These are phyloP conservation scores for Plasmodium malariae DNA, from an alignment of 169 alveolate genomes.

Conservation along the genomic window DNA sequence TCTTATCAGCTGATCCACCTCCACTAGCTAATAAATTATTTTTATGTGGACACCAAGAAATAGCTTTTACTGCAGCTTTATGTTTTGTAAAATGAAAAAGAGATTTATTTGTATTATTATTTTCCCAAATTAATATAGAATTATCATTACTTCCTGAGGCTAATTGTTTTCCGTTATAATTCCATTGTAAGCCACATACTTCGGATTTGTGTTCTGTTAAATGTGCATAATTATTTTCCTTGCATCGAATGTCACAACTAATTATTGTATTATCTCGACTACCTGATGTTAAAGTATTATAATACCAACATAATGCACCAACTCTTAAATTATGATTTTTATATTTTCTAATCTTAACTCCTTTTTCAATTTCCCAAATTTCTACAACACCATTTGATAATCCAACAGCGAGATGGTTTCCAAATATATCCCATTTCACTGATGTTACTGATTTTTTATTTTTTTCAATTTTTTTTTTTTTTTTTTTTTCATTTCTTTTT, in stretches of 20 bases:
- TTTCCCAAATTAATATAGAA: slow-evolving; percentile 93
- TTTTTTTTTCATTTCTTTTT: slow-evolving; percentile 4
- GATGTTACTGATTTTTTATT: slow-evolving; percentile 85
- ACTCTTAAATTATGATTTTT: slow-evolving; percentile 93
- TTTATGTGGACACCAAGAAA: slow-evolving; percentile 98
- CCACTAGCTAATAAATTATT: slow-evolving; percentile 95
- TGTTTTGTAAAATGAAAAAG: slow-evolving; percentile 88
- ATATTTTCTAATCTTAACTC: slow-evolving; percentile 77
- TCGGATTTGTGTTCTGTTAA: slow-evolving; percentile 91
- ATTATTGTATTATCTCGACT: slow-evolving; percentile 91
- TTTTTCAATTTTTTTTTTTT: slow-evolving; percentile 19
- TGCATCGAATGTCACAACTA: slow-evolving; percentile 89
- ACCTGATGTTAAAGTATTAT: slow-evolving; percentile 90
- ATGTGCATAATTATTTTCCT: slow-evolving; percentile 79
- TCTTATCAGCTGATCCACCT: slow-evolving; percentile 98
- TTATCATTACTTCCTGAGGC: slow-evolving; percentile 98
- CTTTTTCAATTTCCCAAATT: slow-evolving; percentile 85
- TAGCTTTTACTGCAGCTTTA: slow-evolving; percentile 95
- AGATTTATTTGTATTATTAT: slow-evolving; percentile 86
- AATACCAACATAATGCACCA: slow-evolving; percentile 92
- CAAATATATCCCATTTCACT: slow-evolving; percentile 91
- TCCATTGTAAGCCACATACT: slow-evolving; percentile 93
- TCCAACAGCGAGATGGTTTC: slow-evolving; percentile 91
- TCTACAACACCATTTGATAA: slow-evolving; percentile 91
- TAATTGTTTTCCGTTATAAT: slow-evolving; percentile 90